Conservation (phyloP, 805 yeast species). For the Candida ovalis region DNA sequence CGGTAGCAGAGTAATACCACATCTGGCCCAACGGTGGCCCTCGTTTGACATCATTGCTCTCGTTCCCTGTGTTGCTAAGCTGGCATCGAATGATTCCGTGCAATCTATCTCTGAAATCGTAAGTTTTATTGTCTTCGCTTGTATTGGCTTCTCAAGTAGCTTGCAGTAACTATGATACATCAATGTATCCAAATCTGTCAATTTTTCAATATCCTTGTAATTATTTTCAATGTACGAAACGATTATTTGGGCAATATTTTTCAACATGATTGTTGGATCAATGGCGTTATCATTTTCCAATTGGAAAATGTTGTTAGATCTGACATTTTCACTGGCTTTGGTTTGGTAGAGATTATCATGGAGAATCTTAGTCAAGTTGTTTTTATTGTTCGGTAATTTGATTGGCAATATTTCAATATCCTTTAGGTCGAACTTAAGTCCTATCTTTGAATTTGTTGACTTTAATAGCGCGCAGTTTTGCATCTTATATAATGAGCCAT, state of each 20-base stretch:
- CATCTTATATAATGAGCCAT: not conserved
- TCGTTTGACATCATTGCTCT: constrained; percentile 20
- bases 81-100: constrained; percentile 10
- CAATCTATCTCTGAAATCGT: constrained; percentile 11
- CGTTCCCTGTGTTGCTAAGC: not conserved
- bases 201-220: not conserved
- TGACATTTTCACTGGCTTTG: constrained; percentile 6
- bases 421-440: not conserved
- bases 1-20: constrained; percentile 36
- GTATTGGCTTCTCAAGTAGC: not conserved
- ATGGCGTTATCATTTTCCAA: not conserved
- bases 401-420: too few relatives aligned
- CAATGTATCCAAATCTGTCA: constrained; percentile 9
- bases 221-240: constrained; percentile 9
- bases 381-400: not conserved
- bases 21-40: constrained; percentile 35
- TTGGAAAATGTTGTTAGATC: constrained; percentile 6
- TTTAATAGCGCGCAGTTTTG: not conserved
- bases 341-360: constrained; percentile 10
- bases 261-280: constrained; percentile 1
- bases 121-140: constrained; percentile 2
- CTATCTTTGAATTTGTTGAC: not conserved
- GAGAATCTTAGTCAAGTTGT: not conserved
- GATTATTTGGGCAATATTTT: constrained; percentile 9
- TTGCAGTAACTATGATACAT: constrained; percentile 12